phyloP scores from a whole-genome alignment of 1,139 yeast species.

The Hyphopichia khmerensis region DNA sequence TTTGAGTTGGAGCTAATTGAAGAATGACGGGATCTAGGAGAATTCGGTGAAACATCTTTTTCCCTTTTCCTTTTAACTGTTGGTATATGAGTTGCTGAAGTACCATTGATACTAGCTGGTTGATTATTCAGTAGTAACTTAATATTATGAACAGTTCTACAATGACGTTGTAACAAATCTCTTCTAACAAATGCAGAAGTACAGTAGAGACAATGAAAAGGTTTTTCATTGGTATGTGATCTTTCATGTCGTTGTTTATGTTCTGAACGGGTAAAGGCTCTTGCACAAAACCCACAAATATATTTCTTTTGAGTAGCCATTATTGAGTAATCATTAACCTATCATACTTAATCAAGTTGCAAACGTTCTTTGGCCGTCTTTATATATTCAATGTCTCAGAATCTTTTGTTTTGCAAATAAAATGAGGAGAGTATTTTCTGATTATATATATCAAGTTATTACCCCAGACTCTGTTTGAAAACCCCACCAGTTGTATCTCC shows the following conservation, averaged over 20 bases:
- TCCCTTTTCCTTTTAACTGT: background rate
- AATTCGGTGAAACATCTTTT: background rate
- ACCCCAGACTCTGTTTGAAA: too few species aligned
- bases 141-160: constrained; percentile 69
- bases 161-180: constrained; percentile 73
- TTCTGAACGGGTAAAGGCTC: constrained; percentile 79
- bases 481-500: too few species aligned
- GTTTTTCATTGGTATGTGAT: constrained; percentile 81
- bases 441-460: too few species aligned
- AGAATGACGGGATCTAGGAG: background rate
- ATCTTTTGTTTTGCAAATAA: too few species aligned
- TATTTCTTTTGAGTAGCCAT: constrained; percentile 60
- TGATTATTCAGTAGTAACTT: constrained; percentile 12
- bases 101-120: background rate
- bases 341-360: too few species aligned
- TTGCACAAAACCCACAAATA: constrained; percentile 76
- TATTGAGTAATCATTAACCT: background rate
- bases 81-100: background rate
- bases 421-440: too few species aligned
- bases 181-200: constrained; percentile 73
- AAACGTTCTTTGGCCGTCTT: too few species aligned
- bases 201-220: constrained; percentile 73
- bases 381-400: too few species aligned
- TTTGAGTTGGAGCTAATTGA: background rate
- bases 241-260: constrained; percentile 82